Percentiles rank a stretch among this genome's conserved stretches.
These are phyloP conservation scores for Malassezia sp. DNA, from an alignment of 1,284 basidiomycete genomes.

Conservation along the genomic window DNA sequence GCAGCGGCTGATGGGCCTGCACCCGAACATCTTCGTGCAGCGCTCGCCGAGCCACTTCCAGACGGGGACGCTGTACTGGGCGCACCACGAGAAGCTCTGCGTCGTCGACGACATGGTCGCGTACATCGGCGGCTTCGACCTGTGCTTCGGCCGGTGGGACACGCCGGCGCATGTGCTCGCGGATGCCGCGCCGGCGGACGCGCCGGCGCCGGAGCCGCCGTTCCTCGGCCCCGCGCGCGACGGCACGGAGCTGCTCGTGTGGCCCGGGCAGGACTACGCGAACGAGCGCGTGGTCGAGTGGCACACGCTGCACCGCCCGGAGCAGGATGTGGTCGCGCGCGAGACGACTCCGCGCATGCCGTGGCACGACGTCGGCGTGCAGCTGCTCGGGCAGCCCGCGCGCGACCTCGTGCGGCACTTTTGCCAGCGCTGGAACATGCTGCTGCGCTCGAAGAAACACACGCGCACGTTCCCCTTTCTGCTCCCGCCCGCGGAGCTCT, in stretches of 20 bases:
- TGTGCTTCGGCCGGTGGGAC: conserved; percentile 59
- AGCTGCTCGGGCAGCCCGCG: conserved; percentile 90
- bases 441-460: conserved; percentile 57
- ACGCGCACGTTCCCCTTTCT: conserved; percentile 83
- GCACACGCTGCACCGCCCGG: conserved; percentile 73
- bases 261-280: conserved; percentile 83
- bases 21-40: conserved; percentile 90
- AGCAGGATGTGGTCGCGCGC: conserved; percentile 88
- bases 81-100: conserved; percentile 89
- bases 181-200: conserved; percentile 57
- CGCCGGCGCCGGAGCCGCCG: conserved; percentile 16
- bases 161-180: conserved; percentile 82
- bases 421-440: conserved; percentile 61
- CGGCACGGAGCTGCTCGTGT: conserved; percentile 61
- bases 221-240: conserved; percentile 44
- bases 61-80: conserved; percentile 94
- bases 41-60: conserved; percentile 94
- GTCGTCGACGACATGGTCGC: conserved; percentile 94
- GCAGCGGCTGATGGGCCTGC: conserved; percentile 67
- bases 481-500: conserved; percentile 85
- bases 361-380: conserved; percentile 95
- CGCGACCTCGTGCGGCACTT: conserved; percentile 92
- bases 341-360: conserved; percentile 84
- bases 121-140: conserved; percentile 93
- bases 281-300: conserved; percentile 85